Percentiles rank a stretch among this genome's conserved stretches.
Evolutionary conservation across 2,329 filamentous ascomycete genomes (phyloP).

Genomic region (Pezicula carpinea): DNA sequence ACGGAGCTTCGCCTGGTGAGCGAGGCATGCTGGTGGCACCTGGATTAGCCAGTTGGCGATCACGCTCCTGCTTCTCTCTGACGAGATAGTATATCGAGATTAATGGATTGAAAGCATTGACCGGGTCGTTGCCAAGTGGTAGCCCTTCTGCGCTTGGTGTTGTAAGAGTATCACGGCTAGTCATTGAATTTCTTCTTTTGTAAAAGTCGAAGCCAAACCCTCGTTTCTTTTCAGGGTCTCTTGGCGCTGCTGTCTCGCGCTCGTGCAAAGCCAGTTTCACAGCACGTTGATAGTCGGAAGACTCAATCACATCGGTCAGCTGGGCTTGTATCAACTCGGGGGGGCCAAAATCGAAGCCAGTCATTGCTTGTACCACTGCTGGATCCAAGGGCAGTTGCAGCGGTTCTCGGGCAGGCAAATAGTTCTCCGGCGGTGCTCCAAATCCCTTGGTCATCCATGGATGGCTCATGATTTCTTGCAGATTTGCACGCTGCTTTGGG

Average conservation of each 20-base stretch:
- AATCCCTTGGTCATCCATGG: constrained; percentile 96
- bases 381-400: constrained; percentile 79
- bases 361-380: constrained; percentile 87
- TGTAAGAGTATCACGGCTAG: constrained; percentile 80
- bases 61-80: constrained; percentile 87
- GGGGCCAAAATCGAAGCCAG: constrained; percentile 93
- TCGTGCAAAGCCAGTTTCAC: constrained; percentile 67
- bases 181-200: constrained; percentile 84
- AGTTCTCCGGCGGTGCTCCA: constrained; percentile 80
- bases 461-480: constrained; percentile 90
- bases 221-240: constrained; percentile 74
- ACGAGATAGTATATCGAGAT: constrained; percentile 95
- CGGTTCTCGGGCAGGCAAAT: constrained; percentile 77
- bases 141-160: constrained; percentile 83
- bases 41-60: constrained; percentile 54
- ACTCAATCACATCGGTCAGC: constrained; percentile 81
- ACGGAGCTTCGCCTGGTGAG: constrained; percentile 44
- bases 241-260: constrained; percentile 51
- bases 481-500: constrained; percentile 76
- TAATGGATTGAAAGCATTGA: constrained; percentile 90
- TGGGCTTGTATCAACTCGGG: constrained; percentile 78
- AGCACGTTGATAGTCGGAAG: constrained; percentile 87
- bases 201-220: constrained; percentile 95
- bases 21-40: constrained; percentile 53
- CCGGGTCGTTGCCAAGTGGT: constrained; percentile 75